Conservation (phyloP, 2,329 filamentous ascomycete genomes). For the Cladosporium sp. region DNA sequence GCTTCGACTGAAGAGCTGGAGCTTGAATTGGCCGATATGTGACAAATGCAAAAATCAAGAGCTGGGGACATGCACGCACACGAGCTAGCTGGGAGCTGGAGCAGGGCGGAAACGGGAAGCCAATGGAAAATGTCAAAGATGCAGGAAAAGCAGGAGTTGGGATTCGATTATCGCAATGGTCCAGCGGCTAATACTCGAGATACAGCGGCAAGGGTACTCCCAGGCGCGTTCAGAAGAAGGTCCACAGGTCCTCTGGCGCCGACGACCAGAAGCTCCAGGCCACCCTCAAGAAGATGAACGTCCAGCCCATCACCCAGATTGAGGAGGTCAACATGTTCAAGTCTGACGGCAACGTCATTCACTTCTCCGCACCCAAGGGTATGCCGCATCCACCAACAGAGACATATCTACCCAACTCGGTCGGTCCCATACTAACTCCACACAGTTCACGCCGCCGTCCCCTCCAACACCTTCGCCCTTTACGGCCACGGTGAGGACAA, state of each 20-base stretch:
- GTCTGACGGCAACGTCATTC: slow-evolving; percentile 98
- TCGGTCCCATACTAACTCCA: slow-evolving; percentile 7
- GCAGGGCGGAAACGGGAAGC: neutral
- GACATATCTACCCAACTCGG: no score
- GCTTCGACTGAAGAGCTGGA: neutral
- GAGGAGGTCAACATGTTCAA: slow-evolving; percentile 99
- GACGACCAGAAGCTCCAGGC: slow-evolving; percentile 99
- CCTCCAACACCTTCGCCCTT: slow-evolving; percentile 98
- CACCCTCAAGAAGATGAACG: slow-evolving; percentile 98
- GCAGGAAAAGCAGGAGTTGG: neutral
- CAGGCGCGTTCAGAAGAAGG: slow-evolving; percentile 97
- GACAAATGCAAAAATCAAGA: neutral
- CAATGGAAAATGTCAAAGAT: neutral
- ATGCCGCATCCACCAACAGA: slow-evolving; percentile 19
- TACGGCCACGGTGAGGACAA: slow-evolving; percentile 99
- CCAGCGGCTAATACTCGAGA: slow-evolving; percentile 10
- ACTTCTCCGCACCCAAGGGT: slow-evolving; percentile 98
- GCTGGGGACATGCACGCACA: neutral
- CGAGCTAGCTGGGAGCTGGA: slow-evolving; percentile 1
- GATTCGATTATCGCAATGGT: neutral
- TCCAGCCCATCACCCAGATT: slow-evolving; percentile 98
- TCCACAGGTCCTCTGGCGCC: slow-evolving; percentile 83
- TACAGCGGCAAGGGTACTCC: slow-evolving; percentile 93
- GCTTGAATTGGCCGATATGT: neutral
- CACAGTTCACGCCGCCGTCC: slow-evolving; percentile 90